These are phyloP conservation scores for Rhizopogon rudus DNA, from an alignment of 768 basidiomycete species.

Conservation along the genomic window DNA sequence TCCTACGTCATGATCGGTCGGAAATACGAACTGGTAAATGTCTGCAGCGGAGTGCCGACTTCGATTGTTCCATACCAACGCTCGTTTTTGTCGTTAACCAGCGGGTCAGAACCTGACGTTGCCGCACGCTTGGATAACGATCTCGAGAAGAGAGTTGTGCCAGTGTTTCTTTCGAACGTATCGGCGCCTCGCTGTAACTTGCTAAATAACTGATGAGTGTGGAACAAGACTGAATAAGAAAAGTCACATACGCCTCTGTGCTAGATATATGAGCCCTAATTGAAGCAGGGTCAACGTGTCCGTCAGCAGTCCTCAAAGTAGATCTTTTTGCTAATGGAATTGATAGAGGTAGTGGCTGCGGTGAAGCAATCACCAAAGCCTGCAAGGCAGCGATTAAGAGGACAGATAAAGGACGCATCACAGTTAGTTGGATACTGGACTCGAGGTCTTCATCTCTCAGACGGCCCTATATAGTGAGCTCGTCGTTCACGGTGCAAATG, in stretches of 20 bases:
- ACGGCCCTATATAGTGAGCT: not conserved
- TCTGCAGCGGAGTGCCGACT: constrained; percentile 18
- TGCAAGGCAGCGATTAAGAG: constrained; percentile 7
- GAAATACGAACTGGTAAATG: constrained; percentile 14
- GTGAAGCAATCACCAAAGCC: constrained; percentile 13
- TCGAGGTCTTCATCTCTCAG: not conserved
- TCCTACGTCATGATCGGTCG: not conserved
- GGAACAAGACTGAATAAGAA: not conserved
- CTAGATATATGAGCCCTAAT: constrained; percentile 11
- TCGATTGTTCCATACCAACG: constrained; percentile 21
- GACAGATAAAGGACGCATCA: constrained; percentile 10
- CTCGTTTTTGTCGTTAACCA: constrained; percentile 10
- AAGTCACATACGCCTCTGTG: constrained; percentile 4
- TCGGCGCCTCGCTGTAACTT: constrained; percentile 13
- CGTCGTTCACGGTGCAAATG: not conserved
- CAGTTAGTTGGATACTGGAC: not conserved
- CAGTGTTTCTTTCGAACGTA: constrained; percentile 5
- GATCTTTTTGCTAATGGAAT: constrained; percentile 16
- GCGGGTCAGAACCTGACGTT: constrained; percentile 1
- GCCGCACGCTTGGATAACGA: not conserved
- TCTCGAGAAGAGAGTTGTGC: not conserved
- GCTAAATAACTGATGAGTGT: constrained; percentile 8
- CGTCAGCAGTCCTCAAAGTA: constrained; percentile 5
- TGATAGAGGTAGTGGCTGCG: constrained; percentile 6
- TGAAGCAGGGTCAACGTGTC: constrained; percentile 12